These are phyloP conservation scores for Melianthus villosus DNA, from an alignment of 441 rosid species.

Conservation along the genomic window DNA sequence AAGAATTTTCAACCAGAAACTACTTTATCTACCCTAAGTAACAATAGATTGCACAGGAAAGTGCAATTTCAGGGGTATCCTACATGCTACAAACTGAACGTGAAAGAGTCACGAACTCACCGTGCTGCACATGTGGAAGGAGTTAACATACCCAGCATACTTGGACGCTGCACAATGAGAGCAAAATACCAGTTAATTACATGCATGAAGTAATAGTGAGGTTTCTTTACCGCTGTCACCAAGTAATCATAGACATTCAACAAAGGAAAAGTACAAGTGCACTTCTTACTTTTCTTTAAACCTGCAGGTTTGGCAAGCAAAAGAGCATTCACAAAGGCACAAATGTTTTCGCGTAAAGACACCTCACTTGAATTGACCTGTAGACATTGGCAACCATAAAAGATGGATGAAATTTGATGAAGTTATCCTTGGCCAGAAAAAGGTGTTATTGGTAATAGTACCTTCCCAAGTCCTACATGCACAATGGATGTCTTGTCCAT, in stretches of 20 bases:
- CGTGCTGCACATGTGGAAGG: constrained; percentile 87
- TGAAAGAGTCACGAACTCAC: too few relatives aligned
- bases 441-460: constrained; percentile 11
- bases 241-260: background rate
- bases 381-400: constrained; percentile 8
- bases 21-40: too few relatives aligned
- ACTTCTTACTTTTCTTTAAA: constrained; percentile 65
- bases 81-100: too few relatives aligned
- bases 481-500: constrained; percentile 88
- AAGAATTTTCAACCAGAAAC: too few relatives aligned
- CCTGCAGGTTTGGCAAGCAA: constrained; percentile 85
- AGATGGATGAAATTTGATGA: constrained; percentile 4
- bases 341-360: constrained; percentile 56
- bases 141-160: constrained; percentile 80
- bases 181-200: background rate
- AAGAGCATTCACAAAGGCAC: constrained; percentile 90
- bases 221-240: background rate
- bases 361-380: constrained; percentile 64
- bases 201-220: background rate
- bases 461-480: constrained; percentile 93
- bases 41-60: too few relatives aligned
- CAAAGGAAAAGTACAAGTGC: constrained; percentile 1
- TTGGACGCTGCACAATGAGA: constrained; percentile 61
- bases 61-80: too few relatives aligned
- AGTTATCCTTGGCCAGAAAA: background rate